Evolutionary conservation across 2,329 filamentous ascomycete genomes (phyloP).

Genomic region (Phaeosphaeriaceae sp.): DNA sequence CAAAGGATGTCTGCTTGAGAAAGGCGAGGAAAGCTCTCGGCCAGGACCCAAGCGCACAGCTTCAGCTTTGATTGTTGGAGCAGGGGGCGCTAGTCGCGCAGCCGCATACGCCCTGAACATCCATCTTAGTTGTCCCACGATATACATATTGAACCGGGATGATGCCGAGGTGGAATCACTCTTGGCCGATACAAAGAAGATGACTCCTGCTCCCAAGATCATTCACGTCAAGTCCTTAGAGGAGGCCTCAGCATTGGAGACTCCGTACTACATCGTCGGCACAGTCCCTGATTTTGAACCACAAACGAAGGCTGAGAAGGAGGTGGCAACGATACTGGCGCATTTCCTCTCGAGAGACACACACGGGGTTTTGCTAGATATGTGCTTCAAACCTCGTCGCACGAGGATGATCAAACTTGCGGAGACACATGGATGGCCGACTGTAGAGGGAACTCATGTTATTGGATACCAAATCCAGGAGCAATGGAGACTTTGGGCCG

Average conservation of each 20-base stretch:
- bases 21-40: conserved; percentile 2
- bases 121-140: conserved; percentile 6
- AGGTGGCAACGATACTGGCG: conserved; percentile 1
- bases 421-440: conserved; percentile 3
- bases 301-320: conserved; percentile 4
- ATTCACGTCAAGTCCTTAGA: conserved; percentile 2
- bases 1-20: conserved; percentile 9
- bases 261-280: conserved; percentile 6
- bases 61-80: conserved; percentile 10
- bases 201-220: background rate
- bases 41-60: background rate
- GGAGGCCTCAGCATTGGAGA: background rate
- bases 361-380: conserved; percentile 9
- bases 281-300: conserved; percentile 5
- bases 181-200: conserved; percentile 1
- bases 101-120: conserved; percentile 8
- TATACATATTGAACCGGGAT: conserved; percentile 10
- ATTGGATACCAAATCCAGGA: conserved; percentile 12
- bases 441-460: conserved; percentile 7
- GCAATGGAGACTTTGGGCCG: conserved; percentile 9
- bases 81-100: conserved; percentile 10
- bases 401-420: conserved; percentile 10
- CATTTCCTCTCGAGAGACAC: conserved; percentile 3
- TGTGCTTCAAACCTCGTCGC: conserved; percentile 11
- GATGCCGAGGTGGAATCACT: conserved; percentile 6